These are phyloP conservation scores for Rubia balearica DNA, from an alignment of 305 asterid species.

Conservation along the genomic window DNA sequence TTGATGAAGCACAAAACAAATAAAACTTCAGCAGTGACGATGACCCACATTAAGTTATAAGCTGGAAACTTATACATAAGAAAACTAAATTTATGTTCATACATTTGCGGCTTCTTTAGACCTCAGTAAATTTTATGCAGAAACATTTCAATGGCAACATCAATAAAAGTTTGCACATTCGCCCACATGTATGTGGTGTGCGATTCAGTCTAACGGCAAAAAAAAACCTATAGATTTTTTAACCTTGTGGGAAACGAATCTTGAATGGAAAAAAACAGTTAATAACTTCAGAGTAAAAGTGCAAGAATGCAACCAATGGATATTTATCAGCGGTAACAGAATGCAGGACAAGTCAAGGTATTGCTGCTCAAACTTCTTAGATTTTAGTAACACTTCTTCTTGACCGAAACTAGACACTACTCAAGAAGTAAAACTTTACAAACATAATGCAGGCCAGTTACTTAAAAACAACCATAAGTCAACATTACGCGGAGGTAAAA, in stretches of 20 bases:
- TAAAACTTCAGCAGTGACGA: background rate
- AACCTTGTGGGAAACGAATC: background rate
- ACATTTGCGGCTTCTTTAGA: background rate
- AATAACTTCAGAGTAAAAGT: background rate
- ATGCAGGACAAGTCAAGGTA: background rate
- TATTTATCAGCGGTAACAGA: background rate
- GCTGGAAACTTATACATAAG: slow-evolving; percentile 4
- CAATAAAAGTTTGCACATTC: background rate
- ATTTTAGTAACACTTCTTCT: background rate
- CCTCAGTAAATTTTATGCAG: background rate
- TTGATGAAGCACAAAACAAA: slow-evolving; percentile 19
- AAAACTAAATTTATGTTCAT: background rate
- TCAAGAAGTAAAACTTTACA: background rate
- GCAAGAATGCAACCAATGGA: background rate
- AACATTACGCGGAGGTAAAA: background rate
- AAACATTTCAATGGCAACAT: background rate
- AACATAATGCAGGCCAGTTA: background rate
- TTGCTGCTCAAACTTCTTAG: too few species aligned
- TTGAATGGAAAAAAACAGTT: background rate
- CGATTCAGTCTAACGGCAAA: background rate
- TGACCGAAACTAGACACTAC: background rate
- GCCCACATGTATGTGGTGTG: background rate
- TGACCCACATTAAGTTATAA: background rate
- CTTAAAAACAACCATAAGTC: background rate
- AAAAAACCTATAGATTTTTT: background rate